Conservation (phyloP, 2,329 filamentous ascomycete genomes). For the Fusarium caatingaense region DNA sequence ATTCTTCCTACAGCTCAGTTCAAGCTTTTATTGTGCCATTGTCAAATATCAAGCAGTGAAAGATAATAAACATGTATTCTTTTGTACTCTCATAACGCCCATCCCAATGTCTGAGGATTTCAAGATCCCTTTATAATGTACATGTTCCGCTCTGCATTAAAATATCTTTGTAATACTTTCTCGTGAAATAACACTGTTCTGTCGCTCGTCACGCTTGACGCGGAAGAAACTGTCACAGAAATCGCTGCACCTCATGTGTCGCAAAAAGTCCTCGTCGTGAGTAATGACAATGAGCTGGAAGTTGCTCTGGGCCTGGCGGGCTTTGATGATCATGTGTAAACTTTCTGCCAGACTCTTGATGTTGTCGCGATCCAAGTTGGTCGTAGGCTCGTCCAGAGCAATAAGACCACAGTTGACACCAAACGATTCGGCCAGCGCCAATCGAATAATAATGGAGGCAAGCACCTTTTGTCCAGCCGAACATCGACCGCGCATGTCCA, state of each 20-base stretch:
- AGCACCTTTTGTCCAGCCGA: constrained; percentile 97
- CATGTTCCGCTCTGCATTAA: constrained; percentile 29
- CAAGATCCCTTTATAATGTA: constrained; percentile 8
- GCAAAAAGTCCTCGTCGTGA: constrained; percentile 95
- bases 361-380: constrained; percentile 95
- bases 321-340: constrained; percentile 86
- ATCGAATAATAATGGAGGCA: constrained; percentile 95
- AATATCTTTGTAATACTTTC: constrained; percentile 67
- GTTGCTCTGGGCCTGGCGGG: constrained; percentile 86
- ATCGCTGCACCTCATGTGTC: constrained; percentile 92
- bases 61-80: constrained; percentile 2
- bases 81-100: constrained; percentile 15
- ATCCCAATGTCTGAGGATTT: not conserved
- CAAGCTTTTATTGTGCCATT: not conserved
- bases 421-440: constrained; percentile 96
- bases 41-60: not conserved
- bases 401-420: constrained; percentile 96
- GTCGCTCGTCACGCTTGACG: constrained; percentile 82
- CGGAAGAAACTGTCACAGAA: constrained; percentile 94
- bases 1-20: not conserved
- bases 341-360: constrained; percentile 89
- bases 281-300: constrained; percentile 99
- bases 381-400: constrained; percentile 96
- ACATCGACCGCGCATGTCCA: constrained; percentile 99
- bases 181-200: constrained; percentile 87